These are phyloP conservation scores for Begonia masoniana DNA, from an alignment of 306 rosid genomes.

Conservation along the genomic window DNA sequence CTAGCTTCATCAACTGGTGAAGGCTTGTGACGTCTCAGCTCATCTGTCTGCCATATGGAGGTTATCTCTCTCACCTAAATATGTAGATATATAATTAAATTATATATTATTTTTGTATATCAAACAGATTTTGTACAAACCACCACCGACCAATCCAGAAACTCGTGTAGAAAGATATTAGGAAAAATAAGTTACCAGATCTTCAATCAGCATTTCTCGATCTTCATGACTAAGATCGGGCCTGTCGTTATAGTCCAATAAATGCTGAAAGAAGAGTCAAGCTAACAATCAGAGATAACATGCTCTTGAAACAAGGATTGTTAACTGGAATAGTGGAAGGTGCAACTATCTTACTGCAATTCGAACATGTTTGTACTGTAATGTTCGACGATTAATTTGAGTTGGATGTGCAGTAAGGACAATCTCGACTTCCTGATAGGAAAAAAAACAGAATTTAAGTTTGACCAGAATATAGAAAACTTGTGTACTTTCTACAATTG, in stretches of 20 bases:
- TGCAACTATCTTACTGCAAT: constrained; percentile 50
- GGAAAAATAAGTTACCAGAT: constrained; percentile 51
- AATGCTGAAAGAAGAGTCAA: constrained; percentile 40
- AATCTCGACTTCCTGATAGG: constrained; percentile 73
- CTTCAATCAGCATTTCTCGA: constrained; percentile 79
- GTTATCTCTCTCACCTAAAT: constrained; percentile 90
- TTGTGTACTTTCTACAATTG: too few relatives aligned
- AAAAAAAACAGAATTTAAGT: constrained; percentile 7
- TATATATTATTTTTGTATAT: too few relatives aligned
- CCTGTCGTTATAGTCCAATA: constrained; percentile 71
- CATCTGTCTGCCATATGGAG: constrained; percentile 97
- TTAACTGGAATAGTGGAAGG: constrained; percentile 2
- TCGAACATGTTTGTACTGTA: constrained; percentile 76
- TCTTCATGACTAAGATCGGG: constrained; percentile 77
- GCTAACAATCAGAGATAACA: constrained; percentile 16
- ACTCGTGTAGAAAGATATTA: neutral
- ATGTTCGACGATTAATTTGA: constrained; percentile 88
- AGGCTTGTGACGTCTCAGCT: constrained; percentile 82
- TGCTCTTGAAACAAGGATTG: neutral
- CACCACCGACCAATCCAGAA: too few relatives aligned
- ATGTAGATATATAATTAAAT: constrained; percentile 7
- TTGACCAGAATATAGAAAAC: too few relatives aligned
- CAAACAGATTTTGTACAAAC: too few relatives aligned
- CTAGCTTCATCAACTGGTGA: constrained; percentile 97
- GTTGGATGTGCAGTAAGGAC: constrained; percentile 99